Percentiles rank a stretch among this genome's conserved stretches.
Evolutionary conservation across 106 monocot species (phyloP).

Genomic region (Allium sativum): DNA sequence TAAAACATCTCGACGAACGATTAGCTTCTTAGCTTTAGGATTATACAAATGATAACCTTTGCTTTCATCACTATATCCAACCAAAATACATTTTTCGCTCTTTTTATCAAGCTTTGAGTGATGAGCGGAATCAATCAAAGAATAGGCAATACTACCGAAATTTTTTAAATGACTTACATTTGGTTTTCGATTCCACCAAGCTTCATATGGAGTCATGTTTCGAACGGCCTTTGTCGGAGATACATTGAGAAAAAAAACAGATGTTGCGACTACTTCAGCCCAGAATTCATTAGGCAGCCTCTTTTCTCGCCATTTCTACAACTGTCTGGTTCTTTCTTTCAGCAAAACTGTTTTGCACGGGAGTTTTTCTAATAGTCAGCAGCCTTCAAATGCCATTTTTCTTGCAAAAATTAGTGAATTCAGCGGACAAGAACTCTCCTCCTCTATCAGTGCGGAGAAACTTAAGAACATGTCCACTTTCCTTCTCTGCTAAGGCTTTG

Average conservation of each 20-base stretch:
- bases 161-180: conserved; percentile 7
- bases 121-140: conserved; percentile 2
- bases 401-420: conserved; percentile 5
- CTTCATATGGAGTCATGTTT: conserved; percentile 16
- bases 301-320: not conserved
- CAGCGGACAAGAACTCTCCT: conserved; percentile 12
- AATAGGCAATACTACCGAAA: conserved; percentile 23
- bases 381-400: conserved; percentile 3
- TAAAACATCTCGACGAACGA: not conserved
- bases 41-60: conserved; percentile 12
- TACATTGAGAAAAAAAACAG: not conserved
- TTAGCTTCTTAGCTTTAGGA: conserved; percentile 10
- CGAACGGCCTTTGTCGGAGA: not conserved
- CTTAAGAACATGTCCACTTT: conserved; percentile 5
- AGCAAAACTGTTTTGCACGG: not conserved
- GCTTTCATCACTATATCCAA: conserved; percentile 11
- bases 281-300: not conserved
- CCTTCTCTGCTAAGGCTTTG: not conserved
- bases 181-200: conserved; percentile 4
- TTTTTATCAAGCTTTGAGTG: conserved; percentile 13
- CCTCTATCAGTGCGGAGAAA: conserved; percentile 9
- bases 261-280: not conserved
- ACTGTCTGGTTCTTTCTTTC: conserved; percentile 10
- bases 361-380: conserved; percentile 3
- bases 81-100: conserved; percentile 16